Conservation (phyloP, 1,284 basidiomycete species). For the Phlebopus sp. region DNA sequence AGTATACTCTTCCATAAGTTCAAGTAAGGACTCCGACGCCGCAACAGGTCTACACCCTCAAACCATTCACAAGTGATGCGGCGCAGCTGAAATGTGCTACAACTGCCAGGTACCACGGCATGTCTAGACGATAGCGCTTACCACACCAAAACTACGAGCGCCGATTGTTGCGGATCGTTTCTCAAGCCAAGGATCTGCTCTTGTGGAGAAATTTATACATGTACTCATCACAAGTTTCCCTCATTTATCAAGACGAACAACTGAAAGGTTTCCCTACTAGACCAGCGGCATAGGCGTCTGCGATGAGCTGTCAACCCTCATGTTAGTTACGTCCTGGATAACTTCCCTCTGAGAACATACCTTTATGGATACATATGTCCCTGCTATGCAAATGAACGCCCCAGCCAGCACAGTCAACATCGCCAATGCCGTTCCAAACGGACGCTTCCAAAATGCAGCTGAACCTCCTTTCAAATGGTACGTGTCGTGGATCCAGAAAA, state of each 20-base stretch:
- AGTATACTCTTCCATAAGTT: no score
- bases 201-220: no score
- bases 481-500: slow-evolving; percentile 50
- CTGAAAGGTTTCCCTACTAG: background rate
- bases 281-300: background rate
- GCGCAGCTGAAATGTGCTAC: no score
- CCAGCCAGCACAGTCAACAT: slow-evolving; percentile 45
- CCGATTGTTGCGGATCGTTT: no score
- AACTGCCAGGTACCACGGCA: no score
- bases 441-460: slow-evolving; percentile 28
- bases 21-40: no score
- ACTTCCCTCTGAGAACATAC: slow-evolving; percentile 23
- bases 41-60: no score
- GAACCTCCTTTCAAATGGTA: slow-evolving; percentile 40
- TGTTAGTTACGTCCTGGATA: background rate
- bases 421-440: slow-evolving; percentile 34
- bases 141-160: no score
- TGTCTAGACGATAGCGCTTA: no score
- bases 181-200: no score
- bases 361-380: slow-evolving; percentile 51
- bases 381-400: slow-evolving; percentile 50
- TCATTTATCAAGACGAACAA: background rate
- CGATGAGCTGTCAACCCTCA: background rate
- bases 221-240: no score
- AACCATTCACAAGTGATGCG: no score